Evolutionary conservation across 2,329 filamentous ascomycete genomes (phyloP).

Genomic region (Fusarium odoratissimum): DNA sequence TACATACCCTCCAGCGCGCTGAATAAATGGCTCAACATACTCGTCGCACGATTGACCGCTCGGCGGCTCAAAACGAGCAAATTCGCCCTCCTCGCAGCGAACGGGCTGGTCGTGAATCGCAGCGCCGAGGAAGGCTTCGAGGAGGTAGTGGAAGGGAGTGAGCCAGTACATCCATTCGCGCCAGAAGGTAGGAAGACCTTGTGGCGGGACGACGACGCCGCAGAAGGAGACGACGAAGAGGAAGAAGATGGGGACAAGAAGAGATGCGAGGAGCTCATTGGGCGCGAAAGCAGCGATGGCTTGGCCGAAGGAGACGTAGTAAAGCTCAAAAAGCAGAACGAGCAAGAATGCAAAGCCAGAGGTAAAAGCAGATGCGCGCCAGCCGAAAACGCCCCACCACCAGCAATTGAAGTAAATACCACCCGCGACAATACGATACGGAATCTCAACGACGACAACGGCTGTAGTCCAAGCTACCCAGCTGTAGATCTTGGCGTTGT

Average conservation of each 20-base stretch:
- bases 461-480: conserved; percentile 78
- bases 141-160: conserved; percentile 74
- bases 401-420: conserved; percentile 63
- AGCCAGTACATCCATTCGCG: conserved; percentile 73
- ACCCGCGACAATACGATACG: conserved; percentile 74
- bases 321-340: conserved; percentile 74
- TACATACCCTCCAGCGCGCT: conserved; percentile 70
- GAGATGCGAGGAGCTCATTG: conserved; percentile 73
- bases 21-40: conserved; percentile 67
- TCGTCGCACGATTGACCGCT: conserved; percentile 68
- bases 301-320: conserved; percentile 73
- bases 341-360: conserved; percentile 72
- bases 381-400: conserved; percentile 66
- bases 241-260: conserved; percentile 77
- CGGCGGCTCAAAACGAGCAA: conserved; percentile 70
- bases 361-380: conserved; percentile 63
- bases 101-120: conserved; percentile 67
- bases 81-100: conserved; percentile 65
- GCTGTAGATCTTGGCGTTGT: conserved; percentile 82
- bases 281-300: conserved; percentile 74
- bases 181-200: conserved; percentile 72
- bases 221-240: conserved; percentile 77
- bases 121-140: conserved; percentile 70
- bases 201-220: conserved; percentile 74
- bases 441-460: conserved; percentile 75